phyloP scores from a whole-genome alignment of 2,329 filamentous ascomycete species.

The Fusarium graminum region DNA sequence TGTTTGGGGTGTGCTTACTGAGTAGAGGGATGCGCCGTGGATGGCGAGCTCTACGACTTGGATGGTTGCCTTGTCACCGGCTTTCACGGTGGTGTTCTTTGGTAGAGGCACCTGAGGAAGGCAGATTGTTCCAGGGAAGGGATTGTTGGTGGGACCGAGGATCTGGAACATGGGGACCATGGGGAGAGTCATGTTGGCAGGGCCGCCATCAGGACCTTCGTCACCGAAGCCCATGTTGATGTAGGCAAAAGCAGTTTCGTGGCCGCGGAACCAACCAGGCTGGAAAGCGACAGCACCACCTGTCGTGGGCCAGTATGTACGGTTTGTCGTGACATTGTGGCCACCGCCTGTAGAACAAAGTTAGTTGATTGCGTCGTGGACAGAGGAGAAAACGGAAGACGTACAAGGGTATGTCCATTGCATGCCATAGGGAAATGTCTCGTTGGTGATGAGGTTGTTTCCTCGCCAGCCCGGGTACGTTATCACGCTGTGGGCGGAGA shows the following conservation, averaged over 20 bases:
- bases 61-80: conserved; percentile 91
- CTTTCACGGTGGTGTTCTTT: conserved; percentile 74
- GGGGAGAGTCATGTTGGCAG: conserved; percentile 86
- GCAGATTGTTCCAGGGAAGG: conserved; percentile 91
- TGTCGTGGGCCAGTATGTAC: conserved; percentile 89
- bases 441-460: conserved; percentile 85
- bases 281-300: conserved; percentile 92
- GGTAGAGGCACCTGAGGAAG: conserved; percentile 91
- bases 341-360: conserved; percentile 77
- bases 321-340: conserved; percentile 79
- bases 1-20: conserved; percentile 65
- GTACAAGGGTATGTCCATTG: conserved; percentile 96
- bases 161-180: conserved; percentile 88
- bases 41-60: conserved; percentile 86
- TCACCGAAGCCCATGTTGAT: conserved; percentile 91
- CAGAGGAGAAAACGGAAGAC: conserved; percentile 52
- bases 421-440: conserved; percentile 87
- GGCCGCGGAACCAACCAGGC: conserved; percentile 96
- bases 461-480: conserved; percentile 90
- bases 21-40: conserved; percentile 86
- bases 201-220: conserved; percentile 71
- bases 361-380: conserved; percentile 19
- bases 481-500: conserved; percentile 82
- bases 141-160: conserved; percentile 81
- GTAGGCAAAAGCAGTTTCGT: conserved; percentile 84